Conservation (phyloP, 202 grass and related monocot species). For the Cymbopogon flexuosus region DNA sequence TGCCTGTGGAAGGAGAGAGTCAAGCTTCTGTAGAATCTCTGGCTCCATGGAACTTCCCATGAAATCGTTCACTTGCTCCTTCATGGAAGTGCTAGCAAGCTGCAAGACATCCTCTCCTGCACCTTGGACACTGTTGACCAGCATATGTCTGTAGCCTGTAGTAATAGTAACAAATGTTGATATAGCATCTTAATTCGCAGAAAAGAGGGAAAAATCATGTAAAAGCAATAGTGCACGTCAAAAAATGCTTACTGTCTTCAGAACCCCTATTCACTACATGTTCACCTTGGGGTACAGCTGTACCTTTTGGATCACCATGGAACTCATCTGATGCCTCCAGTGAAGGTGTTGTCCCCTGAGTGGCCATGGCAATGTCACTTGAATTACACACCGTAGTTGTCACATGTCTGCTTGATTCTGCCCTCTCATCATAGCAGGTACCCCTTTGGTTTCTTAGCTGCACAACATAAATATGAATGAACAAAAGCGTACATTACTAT, state of each 20-base stretch:
- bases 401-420: background rate
- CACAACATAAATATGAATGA: too few species aligned
- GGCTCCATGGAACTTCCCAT: background rate
- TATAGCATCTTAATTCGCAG: too few species aligned
- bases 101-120: background rate
- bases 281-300: too few species aligned
- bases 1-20: background rate
- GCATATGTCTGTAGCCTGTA: background rate
- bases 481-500: too few species aligned
- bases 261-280: background rate
- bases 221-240: background rate
- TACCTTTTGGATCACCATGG: background rate
- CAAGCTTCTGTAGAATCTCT: background rate
- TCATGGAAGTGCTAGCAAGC: background rate
- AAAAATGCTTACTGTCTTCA: background rate
- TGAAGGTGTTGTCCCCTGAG: background rate
- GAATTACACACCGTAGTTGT: too few species aligned
- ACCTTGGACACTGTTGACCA: background rate
- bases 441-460: too few species aligned
- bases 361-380: background rate
- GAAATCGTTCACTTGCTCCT: background rate
- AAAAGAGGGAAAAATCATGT: too few species aligned
- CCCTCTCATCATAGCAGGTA: too few species aligned
- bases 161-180: background rate
- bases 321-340: background rate